Evolutionary conservation across 768 basidiomycete genomes (phyloP).

Genomic region (Mycena chlorophos): DNA sequence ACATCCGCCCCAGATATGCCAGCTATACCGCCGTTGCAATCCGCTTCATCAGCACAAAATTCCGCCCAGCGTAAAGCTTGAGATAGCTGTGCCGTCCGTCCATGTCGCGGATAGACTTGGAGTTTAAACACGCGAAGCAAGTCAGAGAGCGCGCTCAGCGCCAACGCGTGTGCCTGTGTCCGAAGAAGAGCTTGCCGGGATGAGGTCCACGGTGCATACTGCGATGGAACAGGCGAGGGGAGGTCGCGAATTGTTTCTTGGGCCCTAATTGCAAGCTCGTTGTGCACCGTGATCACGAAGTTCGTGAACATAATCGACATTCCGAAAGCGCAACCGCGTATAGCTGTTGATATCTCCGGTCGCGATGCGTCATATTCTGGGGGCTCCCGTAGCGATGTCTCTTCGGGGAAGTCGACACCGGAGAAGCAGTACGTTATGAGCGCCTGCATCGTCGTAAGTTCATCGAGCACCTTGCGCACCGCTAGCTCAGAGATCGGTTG

Average conservation of each 20-base stretch:
- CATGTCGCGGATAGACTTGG: neutral
- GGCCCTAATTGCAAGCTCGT: neutral
- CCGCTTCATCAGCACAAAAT: neutral
- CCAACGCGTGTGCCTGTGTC: neutral
- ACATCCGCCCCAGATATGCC: neutral
- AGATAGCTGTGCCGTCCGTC: neutral
- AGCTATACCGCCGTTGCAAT: neutral
- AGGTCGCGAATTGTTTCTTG: neutral
- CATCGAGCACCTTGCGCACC: neutral
- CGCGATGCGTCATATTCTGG: neutral
- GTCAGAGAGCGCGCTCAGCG: neutral
- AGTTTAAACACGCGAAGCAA: neutral
- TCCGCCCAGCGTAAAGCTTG: neutral
- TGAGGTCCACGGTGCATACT: neutral
- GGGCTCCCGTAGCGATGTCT: neutral
- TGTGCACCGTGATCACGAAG: neutral
- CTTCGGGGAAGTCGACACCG: neutral
- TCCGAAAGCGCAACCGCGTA: neutral
- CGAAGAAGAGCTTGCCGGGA: neutral
- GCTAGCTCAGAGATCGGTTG: neutral
- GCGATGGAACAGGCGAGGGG: neutral
- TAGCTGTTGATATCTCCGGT: neutral
- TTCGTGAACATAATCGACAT: neutral
- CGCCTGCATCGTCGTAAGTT: neutral
- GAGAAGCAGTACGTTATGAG: neutral